These are phyloP conservation scores for Picea abies DNA, from an alignment of 83 land plant genomes.

Conservation along the genomic window DNA sequence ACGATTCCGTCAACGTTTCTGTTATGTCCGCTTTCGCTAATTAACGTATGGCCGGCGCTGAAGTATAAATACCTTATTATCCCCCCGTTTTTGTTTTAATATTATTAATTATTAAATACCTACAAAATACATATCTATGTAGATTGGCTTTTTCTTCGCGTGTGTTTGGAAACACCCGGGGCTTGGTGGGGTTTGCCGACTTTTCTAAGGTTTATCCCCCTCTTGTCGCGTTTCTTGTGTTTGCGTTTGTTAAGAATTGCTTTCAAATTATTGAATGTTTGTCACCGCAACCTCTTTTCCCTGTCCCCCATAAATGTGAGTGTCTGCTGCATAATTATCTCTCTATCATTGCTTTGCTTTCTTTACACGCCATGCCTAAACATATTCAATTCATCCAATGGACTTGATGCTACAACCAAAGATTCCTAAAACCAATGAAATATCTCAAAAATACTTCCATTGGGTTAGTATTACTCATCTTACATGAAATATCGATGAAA, in stretches of 20 bases:
- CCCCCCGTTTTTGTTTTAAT: background rate
- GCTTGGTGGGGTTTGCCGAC: no score
- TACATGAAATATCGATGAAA: no score
- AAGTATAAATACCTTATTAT: background rate
- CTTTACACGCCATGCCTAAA: background rate
- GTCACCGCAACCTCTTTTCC: background rate
- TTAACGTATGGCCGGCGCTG: background rate
- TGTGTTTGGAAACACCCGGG: background rate
- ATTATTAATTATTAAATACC: background rate
- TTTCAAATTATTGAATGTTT: constrained; percentile 11
- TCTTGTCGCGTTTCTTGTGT: background rate
- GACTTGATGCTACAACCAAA: no score
- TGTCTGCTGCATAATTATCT: constrained; percentile 5
- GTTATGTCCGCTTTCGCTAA: background rate
- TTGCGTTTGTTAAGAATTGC: constrained; percentile 6
- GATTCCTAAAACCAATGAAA: no score
- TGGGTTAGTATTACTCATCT: no score
- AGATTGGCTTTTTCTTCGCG: background rate
- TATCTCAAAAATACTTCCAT: no score
- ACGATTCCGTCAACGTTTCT: constrained; percentile 8
- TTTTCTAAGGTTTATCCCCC: constrained; percentile 6
- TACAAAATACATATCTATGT: background rate
- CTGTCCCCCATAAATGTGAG: background rate
- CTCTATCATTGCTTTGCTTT: constrained; percentile 2
- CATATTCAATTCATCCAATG: no score